A percentile compares a stretch with the other conserved stretches of the same genome.
Conservation (phyloP, 306 rosid species). For the Canavalia ensiformis region DNA sequence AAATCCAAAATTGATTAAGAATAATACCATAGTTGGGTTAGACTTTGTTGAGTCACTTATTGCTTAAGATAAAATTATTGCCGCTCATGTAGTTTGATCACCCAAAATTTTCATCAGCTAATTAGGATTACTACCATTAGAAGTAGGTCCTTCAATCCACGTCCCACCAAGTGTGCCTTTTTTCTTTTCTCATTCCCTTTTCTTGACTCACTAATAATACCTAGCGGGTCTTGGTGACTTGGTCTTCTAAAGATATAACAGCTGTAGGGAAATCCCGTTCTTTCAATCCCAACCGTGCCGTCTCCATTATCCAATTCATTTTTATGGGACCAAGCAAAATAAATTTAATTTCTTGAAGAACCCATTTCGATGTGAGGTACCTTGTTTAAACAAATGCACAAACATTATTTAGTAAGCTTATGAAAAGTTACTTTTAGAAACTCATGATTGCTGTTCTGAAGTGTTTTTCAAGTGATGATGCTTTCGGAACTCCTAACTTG, state of each 20-base stretch:
- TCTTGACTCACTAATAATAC: constrained; percentile 41
- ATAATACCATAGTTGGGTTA: neutral
- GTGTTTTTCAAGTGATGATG: constrained; percentile 53
- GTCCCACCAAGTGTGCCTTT: constrained; percentile 43
- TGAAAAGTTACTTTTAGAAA: constrained; percentile 24
- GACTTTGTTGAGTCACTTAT: constrained; percentile 18
- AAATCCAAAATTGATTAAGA: constrained; percentile 32
- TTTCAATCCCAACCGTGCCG: constrained; percentile 10
- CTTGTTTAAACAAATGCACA: constrained; percentile 19
- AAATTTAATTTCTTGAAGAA: constrained; percentile 20
- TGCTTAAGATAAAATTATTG: constrained; percentile 48
- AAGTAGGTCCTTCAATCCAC: constrained; percentile 38
- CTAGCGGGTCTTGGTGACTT: constrained; percentile 44
- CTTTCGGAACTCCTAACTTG: constrained; percentile 43
- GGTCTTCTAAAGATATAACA: constrained; percentile 48
- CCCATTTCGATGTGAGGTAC: constrained; percentile 23
- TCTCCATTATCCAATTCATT: constrained; percentile 30
- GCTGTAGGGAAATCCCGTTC: constrained; percentile 37
- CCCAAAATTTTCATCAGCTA: constrained; percentile 8
- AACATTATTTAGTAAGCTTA: constrained; percentile 16
- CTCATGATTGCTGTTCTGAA: constrained; percentile 35
- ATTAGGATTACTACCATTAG: constrained; percentile 6
- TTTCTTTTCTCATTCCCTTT: constrained; percentile 36
- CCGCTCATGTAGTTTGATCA: constrained; percentile 10
- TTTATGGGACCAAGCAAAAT: constrained; percentile 46